Evolutionary conservation across 1,139 yeast genomes (phyloP).

Genomic region (Kazachstania sp.): DNA sequence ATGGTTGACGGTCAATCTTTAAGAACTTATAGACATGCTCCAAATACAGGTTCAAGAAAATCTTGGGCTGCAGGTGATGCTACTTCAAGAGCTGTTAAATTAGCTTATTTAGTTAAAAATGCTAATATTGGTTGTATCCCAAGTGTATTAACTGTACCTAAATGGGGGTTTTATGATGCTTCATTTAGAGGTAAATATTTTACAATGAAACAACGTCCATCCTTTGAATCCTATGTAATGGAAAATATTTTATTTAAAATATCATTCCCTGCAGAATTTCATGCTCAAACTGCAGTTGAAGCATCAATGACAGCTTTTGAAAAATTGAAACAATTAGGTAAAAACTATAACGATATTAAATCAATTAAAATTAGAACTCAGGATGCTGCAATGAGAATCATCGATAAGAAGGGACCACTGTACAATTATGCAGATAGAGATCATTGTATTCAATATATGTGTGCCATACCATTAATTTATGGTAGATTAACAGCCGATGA

Average conservation of each 20-base stretch:
- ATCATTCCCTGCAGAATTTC: constrained; percentile 57
- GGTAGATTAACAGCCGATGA: constrained; percentile 52
- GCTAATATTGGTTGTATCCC: constrained; percentile 47
- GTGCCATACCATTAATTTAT: constrained; percentile 45
- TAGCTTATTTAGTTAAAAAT: constrained; percentile 43
- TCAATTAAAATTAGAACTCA: constrained; percentile 46
- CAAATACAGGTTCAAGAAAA: constrained; percentile 54
- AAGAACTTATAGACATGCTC: constrained; percentile 55
- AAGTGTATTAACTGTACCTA: constrained; percentile 45
- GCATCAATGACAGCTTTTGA: constrained; percentile 42
- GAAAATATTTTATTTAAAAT: constrained; percentile 52
- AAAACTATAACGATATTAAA: constrained; percentile 42
- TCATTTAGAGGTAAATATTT: constrained; percentile 45
- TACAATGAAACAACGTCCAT: constrained; percentile 40
- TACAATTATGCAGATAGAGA: constrained; percentile 57
- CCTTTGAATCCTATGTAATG: constrained; percentile 52
- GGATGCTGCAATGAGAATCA: constrained; percentile 52
- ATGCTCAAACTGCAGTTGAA: constrained; percentile 59
- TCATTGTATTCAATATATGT: constrained; percentile 56
- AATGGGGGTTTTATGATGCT: constrained; percentile 57
- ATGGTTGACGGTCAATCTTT: constrained; percentile 52
- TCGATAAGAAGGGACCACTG: constrained; percentile 49
- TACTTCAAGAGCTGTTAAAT: constrained; percentile 49
- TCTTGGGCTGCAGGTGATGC: constrained; percentile 66
- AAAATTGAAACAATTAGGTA: constrained; percentile 35